phyloP scores from a whole-genome alignment of 2,329 filamentous ascomycete species.

The Aureobasidium subglaciale region DNA sequence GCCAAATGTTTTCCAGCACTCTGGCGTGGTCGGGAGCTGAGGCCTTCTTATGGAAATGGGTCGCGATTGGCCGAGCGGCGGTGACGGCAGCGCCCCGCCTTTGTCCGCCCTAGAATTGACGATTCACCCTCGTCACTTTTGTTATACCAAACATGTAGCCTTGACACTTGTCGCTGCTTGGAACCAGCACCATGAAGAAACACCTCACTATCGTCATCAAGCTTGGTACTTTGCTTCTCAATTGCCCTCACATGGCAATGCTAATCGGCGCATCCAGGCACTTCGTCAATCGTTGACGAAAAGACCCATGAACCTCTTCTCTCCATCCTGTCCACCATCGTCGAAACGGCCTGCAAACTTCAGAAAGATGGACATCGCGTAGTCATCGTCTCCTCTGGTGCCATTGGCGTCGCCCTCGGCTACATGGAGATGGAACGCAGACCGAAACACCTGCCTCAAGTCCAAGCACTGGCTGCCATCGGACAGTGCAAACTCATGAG shows the following conservation, averaged over 20 bases:
- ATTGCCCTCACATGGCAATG: neutral
- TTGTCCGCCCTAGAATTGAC: constrained; percentile 5
- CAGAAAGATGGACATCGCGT: constrained; percentile 88
- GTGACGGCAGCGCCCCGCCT: constrained; percentile 3
- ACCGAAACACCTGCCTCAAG: constrained; percentile 81
- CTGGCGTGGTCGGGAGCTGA: constrained; percentile 3
- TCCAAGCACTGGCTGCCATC: constrained; percentile 92
- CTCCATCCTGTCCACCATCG: constrained; percentile 83
- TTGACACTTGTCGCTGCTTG: neutral
- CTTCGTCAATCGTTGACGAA: constrained; percentile 98
- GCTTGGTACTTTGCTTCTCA: constrained; percentile 54
- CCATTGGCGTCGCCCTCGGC: constrained; percentile 86
- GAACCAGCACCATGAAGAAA: constrained; percentile 52
- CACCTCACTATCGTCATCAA: constrained; percentile 78
- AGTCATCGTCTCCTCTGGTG: constrained; percentile 92
- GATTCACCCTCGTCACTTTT: neutral
- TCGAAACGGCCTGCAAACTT: constrained; percentile 84
- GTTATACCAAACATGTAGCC: constrained; percentile 7
- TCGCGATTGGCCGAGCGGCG: constrained; percentile 12
- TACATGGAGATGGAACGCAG: constrained; percentile 82
- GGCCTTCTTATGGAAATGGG: neutral
- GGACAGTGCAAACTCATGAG: constrained; percentile 93
- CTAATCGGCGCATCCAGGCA: constrained; percentile 53
- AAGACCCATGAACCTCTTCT: constrained; percentile 88
- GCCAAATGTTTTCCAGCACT: neutral